Conservation (phyloP, 2,329 filamentous ascomycete genomes). For the Hymenoscyphus scutula region DNA sequence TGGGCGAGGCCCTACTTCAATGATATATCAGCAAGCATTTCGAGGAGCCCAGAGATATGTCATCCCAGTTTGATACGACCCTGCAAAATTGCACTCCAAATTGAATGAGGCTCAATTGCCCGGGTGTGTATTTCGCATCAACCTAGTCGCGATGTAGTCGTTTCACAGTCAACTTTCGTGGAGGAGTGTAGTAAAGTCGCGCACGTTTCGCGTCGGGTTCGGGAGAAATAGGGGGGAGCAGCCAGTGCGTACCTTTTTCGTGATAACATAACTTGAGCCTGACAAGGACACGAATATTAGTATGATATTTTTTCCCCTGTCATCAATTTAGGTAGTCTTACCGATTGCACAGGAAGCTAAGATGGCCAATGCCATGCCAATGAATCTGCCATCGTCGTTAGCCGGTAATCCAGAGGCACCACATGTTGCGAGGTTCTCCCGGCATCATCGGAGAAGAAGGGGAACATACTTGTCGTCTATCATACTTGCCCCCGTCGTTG, state of each 20-base stretch:
- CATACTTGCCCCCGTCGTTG: not conserved
- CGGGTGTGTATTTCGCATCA: too few relatives aligned
- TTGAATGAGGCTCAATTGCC: too few relatives aligned
- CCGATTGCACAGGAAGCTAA: slow-evolving; percentile 73
- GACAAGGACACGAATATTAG: not conserved
- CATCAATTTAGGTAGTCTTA: not conserved
- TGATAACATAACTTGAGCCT: slow-evolving; percentile 89
- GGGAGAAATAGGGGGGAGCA: not conserved
- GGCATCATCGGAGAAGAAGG: not conserved
- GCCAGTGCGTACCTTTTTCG: slow-evolving; percentile 67
- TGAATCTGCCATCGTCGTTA: slow-evolving; percentile 48
- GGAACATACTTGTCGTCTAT: not conserved
- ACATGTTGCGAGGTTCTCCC: not conserved
- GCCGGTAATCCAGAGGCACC: not conserved
- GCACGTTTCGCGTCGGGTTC: not conserved
- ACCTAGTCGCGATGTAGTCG: too few relatives aligned
- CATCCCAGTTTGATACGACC: not conserved
- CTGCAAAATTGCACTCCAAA: not conserved
- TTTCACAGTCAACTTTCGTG: too few relatives aligned
- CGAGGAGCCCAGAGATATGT: slow-evolving; percentile 48
- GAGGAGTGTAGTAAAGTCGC: too few relatives aligned
- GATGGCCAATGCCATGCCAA: slow-evolving; percentile 73
- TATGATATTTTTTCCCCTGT: not conserved
- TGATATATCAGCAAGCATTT: not conserved
- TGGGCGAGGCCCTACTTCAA: slow-evolving; percentile 74